phyloP scores from a whole-genome alignment of 176 grass and related monocot species.

The Tillandsia leiboldiana region DNA sequence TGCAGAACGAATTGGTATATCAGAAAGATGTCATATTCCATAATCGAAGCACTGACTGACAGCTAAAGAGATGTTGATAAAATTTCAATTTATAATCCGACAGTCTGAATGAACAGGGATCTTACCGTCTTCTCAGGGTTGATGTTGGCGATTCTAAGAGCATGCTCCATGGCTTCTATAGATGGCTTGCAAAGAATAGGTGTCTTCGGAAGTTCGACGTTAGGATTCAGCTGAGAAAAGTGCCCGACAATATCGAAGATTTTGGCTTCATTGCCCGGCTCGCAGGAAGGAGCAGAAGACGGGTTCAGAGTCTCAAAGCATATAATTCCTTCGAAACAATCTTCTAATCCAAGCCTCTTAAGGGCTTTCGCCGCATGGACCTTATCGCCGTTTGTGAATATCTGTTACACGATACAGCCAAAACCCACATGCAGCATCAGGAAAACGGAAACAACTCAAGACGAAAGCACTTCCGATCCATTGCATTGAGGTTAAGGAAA shows the following conservation, averaged over 20 bases:
- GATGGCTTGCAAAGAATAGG: constrained; percentile 74
- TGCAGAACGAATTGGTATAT: constrained; percentile 24
- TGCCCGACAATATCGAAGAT: constrained; percentile 68
- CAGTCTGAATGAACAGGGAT: neutral
- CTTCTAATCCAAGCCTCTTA: constrained; percentile 74
- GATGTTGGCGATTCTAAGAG: constrained; percentile 52
- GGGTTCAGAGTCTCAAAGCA: constrained; percentile 83
- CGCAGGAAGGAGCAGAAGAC: constrained; percentile 4
- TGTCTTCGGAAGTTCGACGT: constrained; percentile 49
- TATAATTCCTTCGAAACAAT: constrained; percentile 71
- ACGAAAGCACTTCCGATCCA: neutral
- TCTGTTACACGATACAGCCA: constrained; percentile 21
- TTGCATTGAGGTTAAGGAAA: neutral
- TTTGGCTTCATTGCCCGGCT: constrained; percentile 1
- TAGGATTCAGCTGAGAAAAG: constrained; percentile 36
- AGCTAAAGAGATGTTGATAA: neutral
- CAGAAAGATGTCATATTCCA: neutral
- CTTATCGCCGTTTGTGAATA: constrained; percentile 81
- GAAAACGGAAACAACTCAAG: neutral
- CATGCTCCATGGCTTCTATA: constrained; percentile 57
- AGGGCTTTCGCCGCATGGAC: constrained; percentile 57
- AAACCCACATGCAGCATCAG: neutral
- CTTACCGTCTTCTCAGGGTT: constrained; percentile 70
- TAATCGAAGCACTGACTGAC: neutral
- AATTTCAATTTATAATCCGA: neutral